Percentiles rank a stretch among this genome's conserved stretches.
phyloP scores from a whole-genome alignment of 176 grass and related monocot genomes.

The Carex myosuroides region DNA sequence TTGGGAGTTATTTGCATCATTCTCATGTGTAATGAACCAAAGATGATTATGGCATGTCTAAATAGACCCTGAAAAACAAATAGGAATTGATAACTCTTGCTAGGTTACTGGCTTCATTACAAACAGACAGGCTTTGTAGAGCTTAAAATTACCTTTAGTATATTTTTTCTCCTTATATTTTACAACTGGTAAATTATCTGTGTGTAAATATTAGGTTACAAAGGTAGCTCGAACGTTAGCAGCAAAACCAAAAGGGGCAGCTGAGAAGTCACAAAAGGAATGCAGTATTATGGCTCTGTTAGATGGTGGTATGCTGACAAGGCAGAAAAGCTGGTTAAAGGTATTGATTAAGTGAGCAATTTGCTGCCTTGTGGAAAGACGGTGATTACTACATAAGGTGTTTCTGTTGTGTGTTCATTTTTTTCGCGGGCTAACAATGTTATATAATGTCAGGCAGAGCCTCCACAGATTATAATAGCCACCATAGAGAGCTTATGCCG shows the following conservation, averaged over 20 bases:
- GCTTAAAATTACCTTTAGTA: neutral
- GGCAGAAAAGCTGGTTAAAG: conserved; percentile 96
- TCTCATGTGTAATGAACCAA: neutral
- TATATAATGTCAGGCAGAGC: conserved; percentile 52
- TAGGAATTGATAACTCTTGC: neutral
- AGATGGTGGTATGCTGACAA: conserved; percentile 80
- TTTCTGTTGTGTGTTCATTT: neutral
- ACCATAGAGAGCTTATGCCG: conserved; percentile 76
- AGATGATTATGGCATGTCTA: neutral
- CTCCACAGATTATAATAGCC: conserved; percentile 71
- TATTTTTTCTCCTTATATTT: neutral
- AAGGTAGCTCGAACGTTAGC: conserved; percentile 73
- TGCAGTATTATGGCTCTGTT: conserved; percentile 90
- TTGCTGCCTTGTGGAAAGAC: neutral
- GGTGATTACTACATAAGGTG: neutral
- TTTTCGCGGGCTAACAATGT: neutral
- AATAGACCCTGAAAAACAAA: neutral
- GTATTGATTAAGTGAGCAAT: conserved; percentile 25
- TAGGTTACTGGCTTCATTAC: neutral
- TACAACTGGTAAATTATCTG: neutral
- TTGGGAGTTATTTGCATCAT: neutral
- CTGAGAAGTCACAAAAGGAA: conserved; percentile 31
- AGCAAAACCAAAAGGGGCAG: conserved; percentile 28
- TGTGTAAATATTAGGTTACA: conserved; percentile 45
- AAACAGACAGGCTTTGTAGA: neutral